A percentile compares a stretch with the other conserved stretches of the same genome.
These are phyloP conservation scores for Penicillium sp. DNA, from an alignment of 2,329 filamentous ascomycete species.

Conservation along the genomic window DNA sequence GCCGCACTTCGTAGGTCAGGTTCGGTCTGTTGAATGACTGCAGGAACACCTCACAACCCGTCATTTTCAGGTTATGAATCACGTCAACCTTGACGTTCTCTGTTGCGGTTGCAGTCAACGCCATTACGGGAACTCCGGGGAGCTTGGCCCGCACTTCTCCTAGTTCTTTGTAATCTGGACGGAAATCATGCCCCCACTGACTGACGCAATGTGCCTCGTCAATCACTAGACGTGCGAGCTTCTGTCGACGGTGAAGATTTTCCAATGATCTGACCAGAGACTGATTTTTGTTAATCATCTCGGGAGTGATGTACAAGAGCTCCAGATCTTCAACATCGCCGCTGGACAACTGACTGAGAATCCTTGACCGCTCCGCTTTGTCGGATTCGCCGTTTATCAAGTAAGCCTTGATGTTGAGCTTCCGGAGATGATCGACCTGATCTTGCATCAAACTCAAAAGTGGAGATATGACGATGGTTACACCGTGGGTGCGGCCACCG, in stretches of 20 bases:
- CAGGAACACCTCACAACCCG: constrained; percentile 68
- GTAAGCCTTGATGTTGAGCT: constrained; percentile 69
- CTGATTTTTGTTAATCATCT: constrained; percentile 84
- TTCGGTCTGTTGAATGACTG: constrained; percentile 98
- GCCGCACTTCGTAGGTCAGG: constrained; percentile 75
- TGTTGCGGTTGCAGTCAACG: constrained; percentile 90
- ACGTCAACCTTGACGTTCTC: constrained; percentile 88
- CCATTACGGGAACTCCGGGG: constrained; percentile 80
- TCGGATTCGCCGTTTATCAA: constrained; percentile 74
- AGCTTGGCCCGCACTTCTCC: constrained; percentile 68
- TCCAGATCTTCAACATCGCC: constrained; percentile 70
- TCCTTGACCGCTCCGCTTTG: constrained; percentile 55
- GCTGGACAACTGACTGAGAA: constrained; percentile 60
- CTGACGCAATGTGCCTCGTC: constrained; percentile 99
- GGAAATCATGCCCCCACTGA: constrained; percentile 98
- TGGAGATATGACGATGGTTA: constrained; percentile 93
- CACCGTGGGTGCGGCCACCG: constrained; percentile 70
- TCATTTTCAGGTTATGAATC: constrained; percentile 82
- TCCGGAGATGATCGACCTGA: constrained; percentile 76
- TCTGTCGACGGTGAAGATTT: constrained; percentile 61
- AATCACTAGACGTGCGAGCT: constrained; percentile 85
- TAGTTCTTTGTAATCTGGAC: constrained; percentile 87
- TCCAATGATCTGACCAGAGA: constrained; percentile 61
- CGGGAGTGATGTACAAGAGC: constrained; percentile 89
- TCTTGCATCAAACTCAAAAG: constrained; percentile 95